Base-by-base conservation (phyloP, 805 yeast genomes). In the Komagataella phaffii region DNA sequence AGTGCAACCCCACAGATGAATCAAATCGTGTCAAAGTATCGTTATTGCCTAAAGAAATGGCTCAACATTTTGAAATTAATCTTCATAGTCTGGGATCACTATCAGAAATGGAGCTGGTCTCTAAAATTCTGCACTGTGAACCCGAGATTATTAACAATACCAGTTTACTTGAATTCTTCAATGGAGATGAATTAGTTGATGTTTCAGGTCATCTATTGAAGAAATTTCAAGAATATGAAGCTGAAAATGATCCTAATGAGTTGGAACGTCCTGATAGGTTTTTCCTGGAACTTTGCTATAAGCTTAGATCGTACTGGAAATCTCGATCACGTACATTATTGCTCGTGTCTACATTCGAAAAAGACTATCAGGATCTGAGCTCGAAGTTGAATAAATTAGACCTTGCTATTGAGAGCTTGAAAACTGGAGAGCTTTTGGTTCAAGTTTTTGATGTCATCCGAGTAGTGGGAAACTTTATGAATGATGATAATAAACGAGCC, bases 21-120 rank as follows among this genome's bases (percentile, higher is more conserved):
- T 76, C 72, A 7, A 68, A 72, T 1, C 67, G 70, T 53, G 69
- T 75, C 52, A 75, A 77, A 57, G 59, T 79, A 3, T 61, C 81
- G 0, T 80, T 83, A 57, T 69, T 85, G 56, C 73, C 90, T 0
- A 71, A 89, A 54, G 93, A 85, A 56, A 60, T 83, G 17, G 82
- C 87, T 1, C 93, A 85, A 59, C 90, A 85, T 60, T 84, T 85
- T 65, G 88, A 88, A 45, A 85, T 85, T 58, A 85, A 85, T 59
- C 69, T 85, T 52, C 90, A 85, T 59, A 71, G 77, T 60, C 85
- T 77, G 62, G 75, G 80, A 17, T 64, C 65, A 30, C 60, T 75
- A 40, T 60, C 75, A 3, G 88, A 77, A 46, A 77, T 72, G 23
- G 81, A 79, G 46, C 69, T 85, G 53, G 71, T 83, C 2, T 51